These are phyloP conservation scores for Balansia obtecta DNA, from an alignment of 2,329 filamentous ascomycete genomes.

Conservation along the genomic window DNA sequence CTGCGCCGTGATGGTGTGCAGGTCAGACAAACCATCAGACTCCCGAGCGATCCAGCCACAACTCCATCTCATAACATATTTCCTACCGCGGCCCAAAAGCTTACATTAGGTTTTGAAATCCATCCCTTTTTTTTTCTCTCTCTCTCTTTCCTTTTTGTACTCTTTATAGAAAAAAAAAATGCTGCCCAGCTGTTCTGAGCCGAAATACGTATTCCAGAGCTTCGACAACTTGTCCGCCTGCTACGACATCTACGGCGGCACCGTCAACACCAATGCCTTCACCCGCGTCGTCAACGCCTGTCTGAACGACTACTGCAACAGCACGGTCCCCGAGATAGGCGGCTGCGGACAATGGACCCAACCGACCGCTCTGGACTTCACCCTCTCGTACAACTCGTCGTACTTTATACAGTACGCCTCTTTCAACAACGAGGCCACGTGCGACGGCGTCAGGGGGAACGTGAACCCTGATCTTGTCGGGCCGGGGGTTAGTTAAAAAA, in stretches of 20 bases:
- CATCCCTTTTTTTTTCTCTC: too few relatives aligned
- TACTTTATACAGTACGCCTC: not conserved
- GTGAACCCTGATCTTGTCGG: slow-evolving; percentile 5
- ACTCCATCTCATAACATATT: too few relatives aligned
- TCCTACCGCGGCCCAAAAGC: too few relatives aligned
- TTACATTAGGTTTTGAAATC: too few relatives aligned
- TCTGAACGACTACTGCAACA: not conserved
- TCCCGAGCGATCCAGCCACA: too few relatives aligned
- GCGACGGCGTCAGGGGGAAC: not conserved
- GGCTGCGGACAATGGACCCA: not conserved
- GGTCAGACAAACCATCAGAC: too few relatives aligned
- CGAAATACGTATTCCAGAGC: not conserved
- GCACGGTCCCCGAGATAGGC: not conserved
- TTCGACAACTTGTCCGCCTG: not conserved
- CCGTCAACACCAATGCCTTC: not conserved
- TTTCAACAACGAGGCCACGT: not conserved
- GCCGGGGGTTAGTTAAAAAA: too few relatives aligned
- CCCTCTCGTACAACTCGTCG: not conserved
- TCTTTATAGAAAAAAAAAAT: not conserved
- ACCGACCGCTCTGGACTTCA: not conserved
- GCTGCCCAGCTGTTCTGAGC: not conserved
- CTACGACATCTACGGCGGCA: not conserved
- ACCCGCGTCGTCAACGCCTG: not conserved
- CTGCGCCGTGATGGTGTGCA: too few relatives aligned
- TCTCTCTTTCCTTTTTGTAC: too few relatives aligned